These are phyloP conservation scores for Pyrenula aspistea DNA, from an alignment of 495 filamentous ascomycete genomes.

Conservation along the genomic window DNA sequence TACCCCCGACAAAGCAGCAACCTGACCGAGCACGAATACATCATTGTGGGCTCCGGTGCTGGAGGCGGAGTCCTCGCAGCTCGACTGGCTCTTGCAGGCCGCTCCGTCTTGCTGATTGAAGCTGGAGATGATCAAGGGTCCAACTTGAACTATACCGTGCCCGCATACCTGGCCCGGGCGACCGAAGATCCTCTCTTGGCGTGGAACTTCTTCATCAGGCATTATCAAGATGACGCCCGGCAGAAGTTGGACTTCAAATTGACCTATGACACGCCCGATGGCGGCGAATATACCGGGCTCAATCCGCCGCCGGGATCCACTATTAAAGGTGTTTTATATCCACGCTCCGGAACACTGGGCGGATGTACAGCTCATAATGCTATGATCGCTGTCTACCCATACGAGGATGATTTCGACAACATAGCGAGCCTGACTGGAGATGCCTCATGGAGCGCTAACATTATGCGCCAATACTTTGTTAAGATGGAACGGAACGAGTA, in stretches of 20 bases:
- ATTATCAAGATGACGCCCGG: conserved; percentile 25
- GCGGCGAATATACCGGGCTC: conserved; percentile 20
- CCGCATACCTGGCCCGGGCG: conserved; percentile 22
- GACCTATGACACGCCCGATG: conserved; percentile 27
- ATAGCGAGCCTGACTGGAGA: conserved; percentile 27
- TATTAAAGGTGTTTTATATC: conserved; percentile 30
- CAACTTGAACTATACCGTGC: conserved; percentile 22
- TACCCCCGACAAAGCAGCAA: neutral
- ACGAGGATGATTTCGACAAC: conserved; percentile 33
- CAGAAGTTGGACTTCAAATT: conserved; percentile 33
- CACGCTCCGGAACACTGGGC: conserved; percentile 33
- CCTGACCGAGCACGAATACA: conserved; percentile 43
- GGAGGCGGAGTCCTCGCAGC: conserved; percentile 53
- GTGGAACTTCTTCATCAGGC: conserved; percentile 38
- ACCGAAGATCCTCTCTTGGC: conserved; percentile 25
- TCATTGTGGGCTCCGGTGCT: conserved; percentile 53
- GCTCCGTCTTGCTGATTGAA: conserved; percentile 49
- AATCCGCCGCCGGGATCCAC: conserved; percentile 25
- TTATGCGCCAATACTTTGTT: conserved; percentile 32
- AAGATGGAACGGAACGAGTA: conserved; percentile 44
- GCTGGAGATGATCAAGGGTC: conserved; percentile 49
- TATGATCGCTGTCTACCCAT: conserved; percentile 27
- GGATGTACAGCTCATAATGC: conserved; percentile 36
- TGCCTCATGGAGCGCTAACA: conserved; percentile 23
- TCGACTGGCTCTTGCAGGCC: conserved; percentile 46